Conservation (phyloP, 2,329 filamentous ascomycete species). For the Neocatenulostroma microsporum region DNA sequence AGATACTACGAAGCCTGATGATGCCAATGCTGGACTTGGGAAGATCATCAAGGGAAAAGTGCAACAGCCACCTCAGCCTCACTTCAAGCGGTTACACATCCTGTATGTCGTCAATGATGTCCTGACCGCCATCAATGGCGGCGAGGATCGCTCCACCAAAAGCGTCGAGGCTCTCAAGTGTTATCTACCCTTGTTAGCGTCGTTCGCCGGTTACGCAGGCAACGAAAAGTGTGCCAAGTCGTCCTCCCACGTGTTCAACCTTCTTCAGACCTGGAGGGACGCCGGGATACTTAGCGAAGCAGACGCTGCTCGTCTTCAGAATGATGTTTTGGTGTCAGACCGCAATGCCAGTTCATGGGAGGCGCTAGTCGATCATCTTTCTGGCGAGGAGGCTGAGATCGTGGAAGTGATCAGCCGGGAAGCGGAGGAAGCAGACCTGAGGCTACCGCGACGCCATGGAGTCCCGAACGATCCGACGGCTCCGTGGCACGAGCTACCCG, state of each 20-base stretch:
- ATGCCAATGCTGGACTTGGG: slow-evolving; percentile 11
- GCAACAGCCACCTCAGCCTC: slow-evolving; percentile 13
- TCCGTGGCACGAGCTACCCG: slow-evolving; percentile 27
- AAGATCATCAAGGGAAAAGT: slow-evolving; percentile 10
- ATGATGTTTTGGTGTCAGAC: neutral
- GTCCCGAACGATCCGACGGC: slow-evolving; percentile 20
- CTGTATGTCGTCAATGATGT: slow-evolving; percentile 15
- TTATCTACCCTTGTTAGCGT: neutral
- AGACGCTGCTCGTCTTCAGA: neutral
- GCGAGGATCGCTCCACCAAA: slow-evolving; percentile 1
- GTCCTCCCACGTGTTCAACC: neutral
- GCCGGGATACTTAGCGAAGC: neutral
- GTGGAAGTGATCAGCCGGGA: neutral
- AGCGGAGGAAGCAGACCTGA: slow-evolving; percentile 5
- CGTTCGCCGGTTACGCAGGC: slow-evolving; percentile 2
- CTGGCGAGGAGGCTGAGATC: neutral
- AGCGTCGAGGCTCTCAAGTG: slow-evolving; percentile 1
- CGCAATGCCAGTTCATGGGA: neutral
- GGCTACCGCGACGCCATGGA: slow-evolving; percentile 19
- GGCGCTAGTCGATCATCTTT: neutral
- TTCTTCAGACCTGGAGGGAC: slow-evolving; percentile 1
- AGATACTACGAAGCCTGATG: slow-evolving; percentile 6
- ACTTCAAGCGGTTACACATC: slow-evolving; percentile 15
- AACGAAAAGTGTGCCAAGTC: neutral
- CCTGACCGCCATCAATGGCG: slow-evolving; percentile 1